Base-by-base conservation (phyloP, 2,329 filamentous ascomycete genomes). In the Ophiosphaerella narmari region DNA sequence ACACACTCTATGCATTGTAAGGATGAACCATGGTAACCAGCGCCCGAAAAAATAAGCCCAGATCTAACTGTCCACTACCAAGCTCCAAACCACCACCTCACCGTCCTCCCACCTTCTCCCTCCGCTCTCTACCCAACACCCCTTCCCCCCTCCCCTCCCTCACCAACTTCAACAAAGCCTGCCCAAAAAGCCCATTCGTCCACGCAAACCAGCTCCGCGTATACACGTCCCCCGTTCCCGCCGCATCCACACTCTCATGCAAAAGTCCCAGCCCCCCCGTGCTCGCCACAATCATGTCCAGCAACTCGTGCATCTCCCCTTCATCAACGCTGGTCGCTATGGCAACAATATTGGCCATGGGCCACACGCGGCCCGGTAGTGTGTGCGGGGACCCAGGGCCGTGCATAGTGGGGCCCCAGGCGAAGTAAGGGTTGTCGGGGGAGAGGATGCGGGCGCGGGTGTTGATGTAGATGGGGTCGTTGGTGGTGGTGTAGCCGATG, bases 101-200 rank as follows among this genome's bases (percentile, higher is more conserved):
- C 4, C 18, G 4, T 4, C 4, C 4, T 21, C 18, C 3, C 18
- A 21, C 18, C 18, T 21, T 21, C 18, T 21, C 18, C 3, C 18
- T 21, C 18, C 18, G 18, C 18, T 4, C 4, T 21, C 18, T 21
- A 21, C 18, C 18, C 18, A 21, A 29, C 26, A 29, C 26, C 26
- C 26, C 26, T 11, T 8, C 7, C 26, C 4, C 61, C 60, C 63
- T 71, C 64, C 68, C 76, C 47, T 74, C 62, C 42, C 63, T 62
- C 48, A 77, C 71, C n/a, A 80, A 49, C 48, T 78, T 73, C 14
- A 80, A 41, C 29, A 80, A 72, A 62, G 73, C 71, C 55, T 77
- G 74, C 1, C 77, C 79, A 63, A 78, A 80, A 56, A 81, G 54
- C n/a, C 76, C 78, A 58, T 79, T 82, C 23, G 78, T 78, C 79